Evolutionary conservation across 2,329 filamentous ascomycete species (phyloP).

Genomic region (Fusarium solani-melongenae): DNA sequence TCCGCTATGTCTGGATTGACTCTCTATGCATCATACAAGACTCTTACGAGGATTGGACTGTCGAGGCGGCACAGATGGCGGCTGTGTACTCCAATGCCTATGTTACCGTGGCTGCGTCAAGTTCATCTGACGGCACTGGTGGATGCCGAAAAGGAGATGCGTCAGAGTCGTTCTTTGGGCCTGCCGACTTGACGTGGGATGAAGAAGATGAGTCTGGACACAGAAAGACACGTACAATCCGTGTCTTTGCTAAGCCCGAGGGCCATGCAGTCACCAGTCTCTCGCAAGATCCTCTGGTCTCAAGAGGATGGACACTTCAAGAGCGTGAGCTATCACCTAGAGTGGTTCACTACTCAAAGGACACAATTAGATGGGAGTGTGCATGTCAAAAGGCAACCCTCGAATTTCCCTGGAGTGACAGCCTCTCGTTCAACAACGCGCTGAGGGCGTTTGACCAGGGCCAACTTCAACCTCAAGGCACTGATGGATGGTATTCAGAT

Average conservation of each 20-base stretch:
- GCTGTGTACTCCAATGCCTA: conserved; percentile 13
- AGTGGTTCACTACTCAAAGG: background rate
- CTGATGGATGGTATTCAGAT: background rate
- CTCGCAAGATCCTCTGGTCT: background rate
- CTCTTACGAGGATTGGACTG: conserved; percentile 4
- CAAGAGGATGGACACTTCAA: background rate
- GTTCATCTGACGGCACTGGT: background rate
- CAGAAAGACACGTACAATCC: background rate
- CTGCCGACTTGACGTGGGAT: background rate
- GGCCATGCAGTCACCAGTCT: background rate
- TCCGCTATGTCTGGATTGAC: conserved; percentile 20
- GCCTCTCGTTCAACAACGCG: background rate
- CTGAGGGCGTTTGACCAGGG: background rate
- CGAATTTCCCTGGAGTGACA: background rate
- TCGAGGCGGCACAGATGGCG: conserved; percentile 12
- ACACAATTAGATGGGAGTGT: background rate
- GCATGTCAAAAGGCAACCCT: background rate
- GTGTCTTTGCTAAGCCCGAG: background rate
- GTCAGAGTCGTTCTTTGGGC: background rate
- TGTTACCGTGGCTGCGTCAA: conserved; percentile 10
- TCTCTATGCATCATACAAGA: conserved; percentile 17
- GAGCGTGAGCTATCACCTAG: background rate
- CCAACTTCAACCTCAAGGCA: background rate
- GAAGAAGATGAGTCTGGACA: background rate
- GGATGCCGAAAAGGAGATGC: background rate